A percentile compares a stretch with the other conserved stretches of the same genome.
phyloP scores from a whole-genome alignment of 2,329 filamentous ascomycete species.

The Colletotrichum tamarilloi region DNA sequence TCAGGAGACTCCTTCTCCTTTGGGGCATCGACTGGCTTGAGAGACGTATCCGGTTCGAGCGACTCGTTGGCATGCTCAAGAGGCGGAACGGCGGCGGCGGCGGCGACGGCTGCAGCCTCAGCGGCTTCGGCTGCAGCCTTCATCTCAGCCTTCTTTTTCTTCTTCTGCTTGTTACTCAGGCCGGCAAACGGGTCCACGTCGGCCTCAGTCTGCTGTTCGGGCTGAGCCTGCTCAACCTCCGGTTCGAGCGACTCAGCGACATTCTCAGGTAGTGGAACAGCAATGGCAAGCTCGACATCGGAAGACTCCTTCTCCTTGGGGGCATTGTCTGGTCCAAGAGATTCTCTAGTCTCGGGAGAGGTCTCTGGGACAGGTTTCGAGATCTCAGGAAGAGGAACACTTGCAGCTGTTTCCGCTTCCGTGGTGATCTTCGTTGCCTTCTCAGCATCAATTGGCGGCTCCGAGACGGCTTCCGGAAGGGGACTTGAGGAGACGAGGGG shows the following conservation, averaged over 20 bases:
- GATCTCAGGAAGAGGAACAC: neutral
- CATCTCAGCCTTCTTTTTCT: neutral
- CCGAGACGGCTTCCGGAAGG: neutral
- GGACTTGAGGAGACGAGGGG: slow-evolving; percentile 5
- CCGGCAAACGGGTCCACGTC: slow-evolving; percentile 34
- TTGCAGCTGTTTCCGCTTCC: neutral
- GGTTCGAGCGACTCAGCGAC: neutral
- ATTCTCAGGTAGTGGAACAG: neutral
- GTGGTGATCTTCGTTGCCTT: neutral
- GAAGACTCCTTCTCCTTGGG: neutral
- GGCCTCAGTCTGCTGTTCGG: slow-evolving; percentile 17
- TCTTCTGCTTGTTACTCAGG: neutral
- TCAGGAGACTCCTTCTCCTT: neutral
- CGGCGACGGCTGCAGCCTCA: neutral
- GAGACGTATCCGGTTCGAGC: neutral
- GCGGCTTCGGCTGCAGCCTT: neutral
- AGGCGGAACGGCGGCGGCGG: too few relatives aligned
- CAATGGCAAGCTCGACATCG: neutral
- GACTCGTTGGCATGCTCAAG: neutral
- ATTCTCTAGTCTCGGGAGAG: neutral
- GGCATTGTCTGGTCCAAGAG: neutral
- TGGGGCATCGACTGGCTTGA: neutral
- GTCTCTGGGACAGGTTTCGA: neutral
- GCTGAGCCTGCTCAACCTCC: neutral
- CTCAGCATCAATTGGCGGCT: neutral